Evolutionary conservation across 75 land plant species (phyloP), one percentile per base, ranked within the genome.

Genomic region (Sequoiadendron giganteum): DNA sequence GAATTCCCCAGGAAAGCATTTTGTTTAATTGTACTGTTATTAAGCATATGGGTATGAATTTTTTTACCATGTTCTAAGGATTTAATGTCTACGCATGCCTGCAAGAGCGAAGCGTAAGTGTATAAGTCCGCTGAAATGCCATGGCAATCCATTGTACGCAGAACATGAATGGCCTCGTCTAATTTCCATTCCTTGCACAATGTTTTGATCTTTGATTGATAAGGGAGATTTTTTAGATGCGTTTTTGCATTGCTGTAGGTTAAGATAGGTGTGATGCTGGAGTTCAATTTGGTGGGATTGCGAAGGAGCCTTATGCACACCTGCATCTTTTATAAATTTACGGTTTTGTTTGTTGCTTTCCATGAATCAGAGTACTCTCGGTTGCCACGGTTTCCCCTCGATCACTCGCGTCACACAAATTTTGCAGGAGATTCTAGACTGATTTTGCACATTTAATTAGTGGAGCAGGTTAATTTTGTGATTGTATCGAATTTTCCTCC

Each of bases 1-100:
- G 18, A 39, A 21, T 54, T 88, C 25, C 48, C 78, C 36, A 89
- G 5, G 36, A 30, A 36, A 78, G 47, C 18, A 48, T 83, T 49
- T 58, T 48, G 89, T 79, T 34, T 25, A 14, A 39, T 65, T 47
- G 30, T 42, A 25, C n/a, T 7, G 72, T 39, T 61, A 42, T 87
- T 84, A 3, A 88, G 70, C 6, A 89, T 77, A 48, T 52, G 75
- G 13, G 16, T 81, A 81, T 89, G 90, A 38, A 86, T 56, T 30
- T 43, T 48, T 55, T 36, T 86, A 0, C 86, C 89, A 52, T 88
- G 38, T 39, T 34, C 7, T 5, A 54, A 6, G 18, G 32, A 15
- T 34, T 58, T 1, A 15, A 28, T 49, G 2, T 87, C 39, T 28
- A 39, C 85, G 11, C 85, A 87, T 42, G 25, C 30, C 32, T n/a